A percentile compares a stretch with the other conserved stretches of the same genome.
These are phyloP conservation scores for Limonium bicolor DNA, from an alignment of 148 eudicot species.

Conservation along the genomic window DNA sequence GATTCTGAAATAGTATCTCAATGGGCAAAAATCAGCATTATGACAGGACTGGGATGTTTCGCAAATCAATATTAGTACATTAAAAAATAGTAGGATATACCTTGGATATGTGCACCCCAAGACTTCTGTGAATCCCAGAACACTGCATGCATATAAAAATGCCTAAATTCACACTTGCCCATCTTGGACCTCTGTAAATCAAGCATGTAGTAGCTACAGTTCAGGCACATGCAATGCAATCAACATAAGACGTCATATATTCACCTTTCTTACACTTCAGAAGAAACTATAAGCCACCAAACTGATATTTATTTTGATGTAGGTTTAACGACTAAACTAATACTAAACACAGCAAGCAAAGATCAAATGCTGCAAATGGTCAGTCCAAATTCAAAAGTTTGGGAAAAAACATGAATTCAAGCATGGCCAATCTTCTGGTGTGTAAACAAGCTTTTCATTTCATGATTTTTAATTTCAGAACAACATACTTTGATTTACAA, in stretches of 20 bases:
- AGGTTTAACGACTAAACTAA: too few species aligned
- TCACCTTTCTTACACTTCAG: not conserved
- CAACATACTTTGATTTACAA: slow-evolving; percentile 55
- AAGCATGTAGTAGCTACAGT: not conserved
- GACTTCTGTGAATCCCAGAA: slow-evolving; percentile 65
- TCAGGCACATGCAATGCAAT: not conserved
- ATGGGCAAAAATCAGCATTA: too few species aligned
- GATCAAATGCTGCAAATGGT: too few species aligned
- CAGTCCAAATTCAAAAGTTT: too few species aligned
- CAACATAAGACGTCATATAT: not conserved
- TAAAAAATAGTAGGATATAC: too few species aligned
- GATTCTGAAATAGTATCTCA: too few species aligned
- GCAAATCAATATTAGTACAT: too few species aligned
- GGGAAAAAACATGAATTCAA: not conserved
- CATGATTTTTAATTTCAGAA: not conserved
- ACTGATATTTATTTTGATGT: too few species aligned
- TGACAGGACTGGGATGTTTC: too few species aligned
- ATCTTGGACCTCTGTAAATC: slow-evolving; percentile 60
- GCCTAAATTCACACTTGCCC: slow-evolving; percentile 78
- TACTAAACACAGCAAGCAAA: too few species aligned
- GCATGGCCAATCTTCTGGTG: not conserved
- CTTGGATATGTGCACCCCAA: slow-evolving; percentile 77
- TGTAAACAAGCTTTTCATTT: not conserved
- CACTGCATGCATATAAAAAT: slow-evolving; percentile 68
- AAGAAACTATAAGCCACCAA: not conserved